Evolutionary conservation across 352 stramenopile species (phyloP), one percentile per base, ranked within the genome.

Genomic region (Globisporangium nodosum): DNA sequence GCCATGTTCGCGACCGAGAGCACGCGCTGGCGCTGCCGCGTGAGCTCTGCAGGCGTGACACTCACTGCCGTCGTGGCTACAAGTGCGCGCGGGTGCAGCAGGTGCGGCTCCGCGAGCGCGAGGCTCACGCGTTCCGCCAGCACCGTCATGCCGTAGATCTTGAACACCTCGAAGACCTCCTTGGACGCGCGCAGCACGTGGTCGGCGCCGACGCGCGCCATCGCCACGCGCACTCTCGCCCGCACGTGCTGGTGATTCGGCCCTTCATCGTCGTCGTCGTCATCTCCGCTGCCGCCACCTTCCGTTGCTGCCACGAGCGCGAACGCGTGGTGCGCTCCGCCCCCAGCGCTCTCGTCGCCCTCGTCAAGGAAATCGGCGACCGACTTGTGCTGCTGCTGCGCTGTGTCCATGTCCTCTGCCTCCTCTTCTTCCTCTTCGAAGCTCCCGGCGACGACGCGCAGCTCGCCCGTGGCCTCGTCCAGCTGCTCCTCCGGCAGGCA

Each of bases 151-250:
- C 83, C 83, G 61, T 93, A 91, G 52, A 87, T 69, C 62, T 90
- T 90, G 58, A 93, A 93, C 21, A 93, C 74, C 21, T 93, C 73
- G 60, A 91, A 93, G 31, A 87, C 74, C 55, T 90, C 82, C 1
- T 63, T 63, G 11, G 83, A 92, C 4, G 66, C 66, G 9, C 69
- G 69, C 20, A 90, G 50, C 5, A 93, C 60, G 52, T 92, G 81
- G 0, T 66, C 54, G 1, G 64, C 52, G 30, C 64, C 56, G 27
- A 81, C 31, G 46, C 75, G 54, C 42, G 46, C 4, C 74, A 84
- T 78, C 6, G 69, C 74, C 39, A 21, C 43, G 52, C 33, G 52
- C 20, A 31, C 35, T 37, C 27, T 30, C 33, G 7, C 8, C 27
- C 52, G 7, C 39, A 24, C n/a, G 7, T 18, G 3, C 7, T 7